Percentiles rank a stretch among this genome's conserved stretches.
phyloP scores from a whole-genome alignment of 176 grass and related monocot genomes.

The Raddia guianensis region DNA sequence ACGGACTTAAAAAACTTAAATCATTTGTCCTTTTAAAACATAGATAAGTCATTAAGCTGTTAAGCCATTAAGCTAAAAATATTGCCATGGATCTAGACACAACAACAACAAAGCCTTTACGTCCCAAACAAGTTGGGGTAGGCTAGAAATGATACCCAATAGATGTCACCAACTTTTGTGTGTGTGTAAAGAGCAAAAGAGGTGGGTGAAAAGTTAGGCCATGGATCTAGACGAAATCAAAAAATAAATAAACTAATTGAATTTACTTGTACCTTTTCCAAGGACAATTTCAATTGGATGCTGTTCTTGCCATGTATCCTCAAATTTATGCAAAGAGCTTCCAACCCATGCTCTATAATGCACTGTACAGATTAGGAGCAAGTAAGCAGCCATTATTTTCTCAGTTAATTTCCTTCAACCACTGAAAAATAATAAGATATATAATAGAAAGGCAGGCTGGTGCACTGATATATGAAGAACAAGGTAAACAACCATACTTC shows the following conservation, averaged over 20 bases:
- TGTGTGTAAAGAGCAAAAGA: no score
- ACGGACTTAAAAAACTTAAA: no score
- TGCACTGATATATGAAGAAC: neutral
- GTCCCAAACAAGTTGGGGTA: no score
- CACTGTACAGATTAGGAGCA: constrained; percentile 54
- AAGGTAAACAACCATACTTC: neutral
- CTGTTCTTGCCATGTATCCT: constrained; percentile 98
- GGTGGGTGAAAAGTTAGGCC: no score
- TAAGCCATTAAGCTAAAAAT: no score
- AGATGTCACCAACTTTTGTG: no score
- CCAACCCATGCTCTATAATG: constrained; percentile 91
- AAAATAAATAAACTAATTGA: constrained; percentile 10
- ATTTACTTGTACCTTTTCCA: constrained; percentile 62
- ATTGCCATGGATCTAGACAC: no score
- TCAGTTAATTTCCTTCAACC: constrained; percentile 24
- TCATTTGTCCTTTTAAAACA: no score
- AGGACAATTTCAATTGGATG: constrained; percentile 77
- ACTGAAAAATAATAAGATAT: neutral
- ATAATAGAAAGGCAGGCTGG: neutral
- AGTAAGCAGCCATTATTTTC: constrained; percentile 10
- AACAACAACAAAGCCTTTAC: no score
- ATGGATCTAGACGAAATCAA: no score
- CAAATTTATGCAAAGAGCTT: constrained; percentile 76
- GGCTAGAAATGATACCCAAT: no score
- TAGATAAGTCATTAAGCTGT: no score